Conservation (phyloP, 108 stramenopile species). For the Mediolabrus comicus region DNA sequence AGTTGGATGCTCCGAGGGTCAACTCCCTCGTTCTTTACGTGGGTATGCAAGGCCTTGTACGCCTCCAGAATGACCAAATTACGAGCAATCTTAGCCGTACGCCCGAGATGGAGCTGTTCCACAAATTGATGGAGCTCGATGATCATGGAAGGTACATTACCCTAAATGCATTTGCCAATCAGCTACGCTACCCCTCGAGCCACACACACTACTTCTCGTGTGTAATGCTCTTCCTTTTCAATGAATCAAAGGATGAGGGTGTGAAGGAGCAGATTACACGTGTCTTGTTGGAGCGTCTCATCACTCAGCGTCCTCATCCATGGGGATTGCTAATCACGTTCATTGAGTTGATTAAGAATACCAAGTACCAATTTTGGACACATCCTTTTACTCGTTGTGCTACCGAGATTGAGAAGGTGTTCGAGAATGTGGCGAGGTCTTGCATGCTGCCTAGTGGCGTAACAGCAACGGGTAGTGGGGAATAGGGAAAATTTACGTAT, state of each 20-base stretch:
- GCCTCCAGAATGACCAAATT: conserved; percentile 79
- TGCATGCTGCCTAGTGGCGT: conserved; percentile 75
- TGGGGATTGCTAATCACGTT: conserved; percentile 97
- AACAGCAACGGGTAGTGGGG: conserved; percentile 27
- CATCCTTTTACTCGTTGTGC: conserved; percentile 98
- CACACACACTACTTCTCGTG: conserved; percentile 99
- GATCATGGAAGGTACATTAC: conserved; percentile 93
- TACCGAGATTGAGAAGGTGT: conserved; percentile 97
- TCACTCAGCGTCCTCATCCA: conserved; percentile 98
- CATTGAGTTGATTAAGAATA: conserved; percentile 99
- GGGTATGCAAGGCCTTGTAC: conserved; percentile 87
- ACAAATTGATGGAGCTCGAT: conserved; percentile 91
- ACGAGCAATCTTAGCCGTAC: conserved; percentile 68
- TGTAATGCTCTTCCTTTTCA: conserved; percentile 96
- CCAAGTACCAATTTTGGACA: conserved; percentile 97
- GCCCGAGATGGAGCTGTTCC: conserved; percentile 85
- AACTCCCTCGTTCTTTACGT: conserved; percentile 96
- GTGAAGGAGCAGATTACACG: conserved; percentile 99
- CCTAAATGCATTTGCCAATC: conserved; percentile 98
- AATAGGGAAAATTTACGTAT: not conserved
- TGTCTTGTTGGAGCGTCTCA: conserved; percentile 96
- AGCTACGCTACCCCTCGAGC: conserved; percentile 98
- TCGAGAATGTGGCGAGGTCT: conserved; percentile 92
- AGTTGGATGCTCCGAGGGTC: conserved; percentile 85
- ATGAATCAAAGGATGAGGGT: conserved; percentile 87